Evolutionary conservation across 495 filamentous ascomycete genomes (phyloP).

Genomic region (Penicillium ucsense): DNA sequence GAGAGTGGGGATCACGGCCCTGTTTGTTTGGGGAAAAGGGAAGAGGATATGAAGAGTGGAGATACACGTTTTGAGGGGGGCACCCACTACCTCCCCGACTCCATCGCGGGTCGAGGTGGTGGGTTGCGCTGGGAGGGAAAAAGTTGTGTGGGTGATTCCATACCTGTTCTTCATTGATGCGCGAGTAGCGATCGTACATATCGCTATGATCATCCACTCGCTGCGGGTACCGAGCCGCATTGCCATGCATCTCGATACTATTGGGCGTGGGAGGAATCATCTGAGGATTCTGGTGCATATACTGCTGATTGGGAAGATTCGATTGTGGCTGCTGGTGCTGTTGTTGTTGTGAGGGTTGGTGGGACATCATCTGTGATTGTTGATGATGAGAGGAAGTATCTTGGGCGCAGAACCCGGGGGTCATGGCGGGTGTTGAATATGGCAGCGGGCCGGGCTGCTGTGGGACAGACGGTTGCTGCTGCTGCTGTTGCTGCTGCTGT

Average conservation of each 20-base stretch:
- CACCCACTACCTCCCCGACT: too few relatives aligned
- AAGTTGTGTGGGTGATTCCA: slow-evolving; percentile 1
- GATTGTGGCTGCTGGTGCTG: slow-evolving; percentile 27
- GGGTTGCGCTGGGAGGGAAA: too few relatives aligned
- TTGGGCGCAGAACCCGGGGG: slow-evolving; percentile 31
- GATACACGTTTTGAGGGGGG: too few relatives aligned
- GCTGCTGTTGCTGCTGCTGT: neutral
- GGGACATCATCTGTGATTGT: slow-evolving; percentile 34
- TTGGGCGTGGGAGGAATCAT: slow-evolving; percentile 89
- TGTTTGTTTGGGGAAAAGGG: neutral
- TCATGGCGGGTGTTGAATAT: slow-evolving; percentile 25
- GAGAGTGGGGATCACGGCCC: too few relatives aligned
- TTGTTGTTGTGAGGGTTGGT: slow-evolving; percentile 6
- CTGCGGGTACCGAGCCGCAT: slow-evolving; percentile 51
- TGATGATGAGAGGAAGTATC: slow-evolving; percentile 18
- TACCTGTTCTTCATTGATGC: slow-evolving; percentile 75
- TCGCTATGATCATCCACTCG: slow-evolving; percentile 51
- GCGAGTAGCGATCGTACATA: slow-evolving; percentile 62
- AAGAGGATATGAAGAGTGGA: too few relatives aligned
- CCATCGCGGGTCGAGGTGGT: too few relatives aligned
- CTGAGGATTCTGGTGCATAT: slow-evolving; percentile 44
- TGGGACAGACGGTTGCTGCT: neutral
- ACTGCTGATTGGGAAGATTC: slow-evolving; percentile 41
- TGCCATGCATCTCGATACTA: slow-evolving; percentile 78
- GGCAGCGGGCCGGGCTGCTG: slow-evolving; percentile 17